Evolutionary conservation across 2,329 filamentous ascomycete species (phyloP), one percentile per base, ranked within the genome.

Genomic region (Monosporascus sp.): DNA sequence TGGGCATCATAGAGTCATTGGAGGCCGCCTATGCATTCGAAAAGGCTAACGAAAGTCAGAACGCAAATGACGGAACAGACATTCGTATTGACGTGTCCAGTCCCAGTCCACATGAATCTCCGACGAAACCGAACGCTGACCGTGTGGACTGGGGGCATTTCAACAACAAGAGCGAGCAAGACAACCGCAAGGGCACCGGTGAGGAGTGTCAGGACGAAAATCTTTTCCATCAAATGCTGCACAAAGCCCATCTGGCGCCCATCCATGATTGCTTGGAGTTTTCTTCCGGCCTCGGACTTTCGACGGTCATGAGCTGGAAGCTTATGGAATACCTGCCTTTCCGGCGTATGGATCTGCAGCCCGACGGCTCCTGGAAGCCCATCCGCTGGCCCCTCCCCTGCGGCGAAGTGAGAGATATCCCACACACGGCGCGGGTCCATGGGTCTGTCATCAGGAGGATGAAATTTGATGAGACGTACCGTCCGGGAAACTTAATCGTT

Each of bases 241-340:
- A 83, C 55, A 72, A 71, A 24, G 84, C 87, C 0, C 78, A 81
- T 54, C 65, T 73, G 2, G 75, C 80, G 1, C 71, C 65, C 3
- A 80, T 91, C 43, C 88, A 93, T 65, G 89, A 92, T 66, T 89
- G 86, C 3, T 77, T 92, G 0, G 72, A 79, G 48, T 90, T 83
- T 61, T 76, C 78, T 14, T 79, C 82, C 14, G 88, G 88, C 0
- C 73, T 88, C 4, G 68, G 76, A 0, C 56, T 59, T 24, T 52
- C 73, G 4, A 81, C 84, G 0, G 87, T 90, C 0, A 60, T 86
- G 0, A 79, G 78, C 2, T 93, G 89, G 89, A 87, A 84, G 37
- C 67, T 90, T 22, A 66, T 93, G 88, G 90, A 93, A 64, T 91
- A 87, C 66, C 74, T 93, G 24, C 90, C 90, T 0, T 92, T 93